Conservation (phyloP, 495 filamentous ascomycete species). For the Aspergillus homomorphus region DNA sequence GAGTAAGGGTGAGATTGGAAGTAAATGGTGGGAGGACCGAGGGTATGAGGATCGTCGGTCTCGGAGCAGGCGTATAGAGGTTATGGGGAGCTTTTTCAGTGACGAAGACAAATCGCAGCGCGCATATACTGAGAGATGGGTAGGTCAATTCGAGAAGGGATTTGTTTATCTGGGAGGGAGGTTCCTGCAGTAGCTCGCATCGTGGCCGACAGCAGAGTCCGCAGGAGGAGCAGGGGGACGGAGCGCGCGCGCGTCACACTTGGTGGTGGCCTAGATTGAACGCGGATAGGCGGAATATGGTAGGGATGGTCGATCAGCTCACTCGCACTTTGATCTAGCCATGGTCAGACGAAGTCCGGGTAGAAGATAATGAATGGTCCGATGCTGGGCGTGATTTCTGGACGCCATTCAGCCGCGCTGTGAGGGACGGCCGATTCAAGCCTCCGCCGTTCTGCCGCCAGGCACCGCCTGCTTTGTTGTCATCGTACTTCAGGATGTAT, state of each 20-base stretch:
- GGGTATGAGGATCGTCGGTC: too few relatives aligned
- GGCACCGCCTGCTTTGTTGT: slow-evolving; percentile 12
- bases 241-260: slow-evolving; percentile 10
- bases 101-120: slow-evolving; percentile 12
- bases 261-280: slow-evolving; percentile 2
- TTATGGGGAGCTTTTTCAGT: background rate
- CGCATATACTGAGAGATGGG: slow-evolving; percentile 9
- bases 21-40: too few relatives aligned
- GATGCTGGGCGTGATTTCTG: background rate
- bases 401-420: background rate
- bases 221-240: slow-evolving; percentile 10
- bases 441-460: slow-evolving; percentile 10
- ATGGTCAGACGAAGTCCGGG: slow-evolving; percentile 5
- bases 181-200: slow-evolving; percentile 32
- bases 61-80: too few relatives aligned
- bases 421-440: background rate
- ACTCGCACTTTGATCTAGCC: slow-evolving; percentile 1
- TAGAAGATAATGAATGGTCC: background rate
- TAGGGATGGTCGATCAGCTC: background rate
- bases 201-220: slow-evolving; percentile 23
- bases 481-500: too few relatives aligned
- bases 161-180: slow-evolving; percentile 26
- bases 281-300: background rate
- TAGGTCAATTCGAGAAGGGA: slow-evolving; percentile 18
- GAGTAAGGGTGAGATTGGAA: slow-evolving; percentile 8